phyloP scores from a whole-genome alignment of 148 eudicot genomes.

The Vaccinium myrtillus region DNA sequence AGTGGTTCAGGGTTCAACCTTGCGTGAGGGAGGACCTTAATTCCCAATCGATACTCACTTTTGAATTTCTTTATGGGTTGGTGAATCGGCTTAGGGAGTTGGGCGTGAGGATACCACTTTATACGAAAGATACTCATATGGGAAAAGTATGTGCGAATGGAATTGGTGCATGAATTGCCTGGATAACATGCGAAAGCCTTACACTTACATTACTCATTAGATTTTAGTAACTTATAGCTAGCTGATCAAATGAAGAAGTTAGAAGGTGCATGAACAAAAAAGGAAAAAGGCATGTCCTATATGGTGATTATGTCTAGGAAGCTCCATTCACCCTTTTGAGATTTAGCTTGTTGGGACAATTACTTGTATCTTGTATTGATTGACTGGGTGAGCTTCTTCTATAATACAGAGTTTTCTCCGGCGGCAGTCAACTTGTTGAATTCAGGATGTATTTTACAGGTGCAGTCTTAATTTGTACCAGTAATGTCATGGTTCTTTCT shows the following conservation, averaged over 20 bases:
- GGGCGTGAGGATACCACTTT: constrained; percentile 64
- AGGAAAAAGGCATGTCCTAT: background rate
- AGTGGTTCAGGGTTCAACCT: constrained; percentile 84
- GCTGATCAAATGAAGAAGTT: background rate
- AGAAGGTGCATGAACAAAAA: background rate
- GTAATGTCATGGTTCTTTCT: background rate
- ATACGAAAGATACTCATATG: constrained; percentile 27
- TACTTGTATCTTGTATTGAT: background rate
- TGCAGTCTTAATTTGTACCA: background rate
- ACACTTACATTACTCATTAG: background rate
- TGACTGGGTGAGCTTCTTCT: background rate
- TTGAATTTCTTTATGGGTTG: constrained; percentile 67
- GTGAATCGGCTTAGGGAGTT: constrained; percentile 64
- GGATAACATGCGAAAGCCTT: background rate
- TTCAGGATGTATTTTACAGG: background rate
- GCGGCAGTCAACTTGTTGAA: background rate
- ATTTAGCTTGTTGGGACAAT: background rate
- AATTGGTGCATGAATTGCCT: constrained; percentile 15
- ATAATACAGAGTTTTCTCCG: background rate
- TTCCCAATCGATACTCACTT: constrained; percentile 60
- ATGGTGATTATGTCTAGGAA: constrained; percentile 5
- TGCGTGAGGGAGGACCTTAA: constrained; percentile 74
- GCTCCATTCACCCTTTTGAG: background rate
- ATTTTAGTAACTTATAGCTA: constrained; percentile 3
- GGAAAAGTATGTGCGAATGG: constrained; percentile 21